phyloP scores from a whole-genome alignment of 768 basidiomycete genomes.

The Roridomyces roridus region DNA sequence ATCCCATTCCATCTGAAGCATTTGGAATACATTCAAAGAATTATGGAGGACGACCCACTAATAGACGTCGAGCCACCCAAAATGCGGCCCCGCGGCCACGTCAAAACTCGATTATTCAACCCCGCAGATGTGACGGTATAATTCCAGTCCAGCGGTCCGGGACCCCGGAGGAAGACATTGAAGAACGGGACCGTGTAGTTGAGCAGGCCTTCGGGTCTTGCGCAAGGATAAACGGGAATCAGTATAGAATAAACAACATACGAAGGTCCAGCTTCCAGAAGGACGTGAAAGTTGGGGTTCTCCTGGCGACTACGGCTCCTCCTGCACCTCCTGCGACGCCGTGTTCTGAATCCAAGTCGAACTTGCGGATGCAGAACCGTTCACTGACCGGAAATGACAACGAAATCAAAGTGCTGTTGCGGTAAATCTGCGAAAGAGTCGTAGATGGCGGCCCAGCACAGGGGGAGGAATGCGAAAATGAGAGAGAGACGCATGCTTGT shows the following conservation, averaged over 20 bases:
- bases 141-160: neutral
- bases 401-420: no score
- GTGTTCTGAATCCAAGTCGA: no score
- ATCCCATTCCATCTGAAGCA: constrained; percentile 28
- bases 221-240: no score
- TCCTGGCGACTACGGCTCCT: neutral
- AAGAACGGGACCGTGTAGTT: neutral
- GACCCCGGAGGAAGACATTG: no score
- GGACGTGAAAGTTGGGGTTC: neutral
- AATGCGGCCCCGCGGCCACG: neutral
- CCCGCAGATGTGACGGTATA: neutral
- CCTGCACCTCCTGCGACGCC: neutral
- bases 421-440: no score
- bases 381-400: no score
- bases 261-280: neutral
- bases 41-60: neutral
- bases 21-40: neutral
- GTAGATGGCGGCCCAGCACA: no score
- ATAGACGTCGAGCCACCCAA: neutral
- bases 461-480: no score
- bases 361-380: no score
- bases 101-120: neutral
- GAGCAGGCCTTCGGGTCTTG: neutral
- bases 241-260: no score
- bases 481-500: no score